These are phyloP conservation scores for Helicocarpus griseus DNA, from an alignment of 2,329 filamentous ascomycete species.

Conservation along the genomic window DNA sequence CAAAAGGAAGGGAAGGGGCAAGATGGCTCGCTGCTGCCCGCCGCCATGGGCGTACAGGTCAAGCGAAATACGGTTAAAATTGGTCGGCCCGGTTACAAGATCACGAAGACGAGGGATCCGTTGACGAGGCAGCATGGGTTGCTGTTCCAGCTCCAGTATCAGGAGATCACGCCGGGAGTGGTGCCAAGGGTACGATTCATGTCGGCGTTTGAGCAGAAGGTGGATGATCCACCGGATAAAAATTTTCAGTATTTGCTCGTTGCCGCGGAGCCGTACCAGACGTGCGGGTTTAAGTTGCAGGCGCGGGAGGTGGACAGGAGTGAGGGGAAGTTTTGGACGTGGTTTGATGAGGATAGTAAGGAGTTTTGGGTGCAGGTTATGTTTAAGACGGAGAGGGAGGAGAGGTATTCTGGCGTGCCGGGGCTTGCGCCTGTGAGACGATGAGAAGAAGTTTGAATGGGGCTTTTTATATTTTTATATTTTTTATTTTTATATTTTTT, in stretches of 20 bases:
- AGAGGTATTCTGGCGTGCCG: conserved; percentile 64
- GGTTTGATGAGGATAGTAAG: conserved; percentile 91
- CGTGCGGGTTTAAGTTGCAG: conserved; percentile 91
- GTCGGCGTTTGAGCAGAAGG: conserved; percentile 92
- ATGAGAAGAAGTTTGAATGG: neutral
- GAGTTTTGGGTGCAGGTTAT: conserved; percentile 97
- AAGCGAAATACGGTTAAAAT: conserved; percentile 87
- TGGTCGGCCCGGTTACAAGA: conserved; percentile 91
- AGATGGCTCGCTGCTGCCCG: conserved; percentile 56
- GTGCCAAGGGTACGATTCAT: conserved; percentile 86
- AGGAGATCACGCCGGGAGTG: conserved; percentile 69
- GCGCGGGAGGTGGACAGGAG: conserved; percentile 83
- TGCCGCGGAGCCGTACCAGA: conserved; percentile 96
- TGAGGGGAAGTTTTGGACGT: conserved; percentile 81
- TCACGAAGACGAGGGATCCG: conserved; percentile 88
- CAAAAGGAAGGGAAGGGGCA: conserved; percentile 70
- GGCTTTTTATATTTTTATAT: neutral
- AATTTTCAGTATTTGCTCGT: conserved; percentile 91
- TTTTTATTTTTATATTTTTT: neutral
- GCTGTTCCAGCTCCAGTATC: conserved; percentile 93
- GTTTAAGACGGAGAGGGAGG: conserved; percentile 97
- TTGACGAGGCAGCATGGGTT: conserved; percentile 80
- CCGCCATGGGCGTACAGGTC: conserved; percentile 69
- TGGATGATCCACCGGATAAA: conserved; percentile 86
- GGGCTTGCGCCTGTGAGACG: conserved; percentile 44